Percentiles rank a stretch among this genome's conserved stretches.
These are phyloP conservation scores for Sporothrix dimorphospora DNA, from an alignment of 2,329 filamentous ascomycete genomes.

Conservation along the genomic window DNA sequence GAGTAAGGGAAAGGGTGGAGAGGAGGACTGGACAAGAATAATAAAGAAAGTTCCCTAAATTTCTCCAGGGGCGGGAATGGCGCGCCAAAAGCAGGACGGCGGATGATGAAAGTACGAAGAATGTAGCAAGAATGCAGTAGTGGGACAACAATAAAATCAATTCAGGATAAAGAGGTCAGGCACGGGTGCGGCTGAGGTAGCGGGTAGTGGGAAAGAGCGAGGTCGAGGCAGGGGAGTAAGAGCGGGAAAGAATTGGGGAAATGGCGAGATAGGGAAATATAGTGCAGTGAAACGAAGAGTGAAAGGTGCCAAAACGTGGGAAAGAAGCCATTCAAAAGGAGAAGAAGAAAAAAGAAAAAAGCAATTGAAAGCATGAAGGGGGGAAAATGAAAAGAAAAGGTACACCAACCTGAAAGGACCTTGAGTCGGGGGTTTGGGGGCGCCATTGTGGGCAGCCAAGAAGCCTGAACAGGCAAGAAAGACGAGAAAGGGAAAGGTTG, in stretches of 20 bases:
- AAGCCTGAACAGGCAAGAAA: conserved; percentile 9
- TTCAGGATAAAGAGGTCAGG: conserved; percentile 21
- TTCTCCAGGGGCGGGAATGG: conserved; percentile 24
- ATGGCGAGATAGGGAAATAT: conserved; percentile 17
- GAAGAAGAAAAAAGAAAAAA: neutral
- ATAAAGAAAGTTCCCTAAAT: conserved; percentile 12
- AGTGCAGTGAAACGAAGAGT: too few relatives aligned
- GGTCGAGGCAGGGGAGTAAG: conserved; percentile 30
- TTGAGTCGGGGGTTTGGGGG: conserved; percentile 62
- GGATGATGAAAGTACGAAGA: conserved; percentile 32
- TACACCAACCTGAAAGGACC: conserved; percentile 62
- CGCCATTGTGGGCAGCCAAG: conserved; percentile 52
- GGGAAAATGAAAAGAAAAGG: neutral
- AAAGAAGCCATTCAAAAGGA: conserved; percentile 32
- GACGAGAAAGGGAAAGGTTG: conserved; percentile 3
- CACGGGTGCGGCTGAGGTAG: conserved; percentile 19
- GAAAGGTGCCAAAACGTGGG: conserved; percentile 29
- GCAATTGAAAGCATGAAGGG: neutral
- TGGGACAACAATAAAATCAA: conserved; percentile 19
- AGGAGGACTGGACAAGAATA: conserved; percentile 20
- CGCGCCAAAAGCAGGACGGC: conserved; percentile 21
- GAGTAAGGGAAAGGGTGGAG: conserved; percentile 13
- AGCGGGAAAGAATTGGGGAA: conserved; percentile 34
- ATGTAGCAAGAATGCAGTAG: conserved; percentile 30
- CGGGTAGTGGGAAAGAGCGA: conserved; percentile 9